phyloP scores from a whole-genome alignment of 1,139 yeast species.

The Sugiyamaella sp. region DNA sequence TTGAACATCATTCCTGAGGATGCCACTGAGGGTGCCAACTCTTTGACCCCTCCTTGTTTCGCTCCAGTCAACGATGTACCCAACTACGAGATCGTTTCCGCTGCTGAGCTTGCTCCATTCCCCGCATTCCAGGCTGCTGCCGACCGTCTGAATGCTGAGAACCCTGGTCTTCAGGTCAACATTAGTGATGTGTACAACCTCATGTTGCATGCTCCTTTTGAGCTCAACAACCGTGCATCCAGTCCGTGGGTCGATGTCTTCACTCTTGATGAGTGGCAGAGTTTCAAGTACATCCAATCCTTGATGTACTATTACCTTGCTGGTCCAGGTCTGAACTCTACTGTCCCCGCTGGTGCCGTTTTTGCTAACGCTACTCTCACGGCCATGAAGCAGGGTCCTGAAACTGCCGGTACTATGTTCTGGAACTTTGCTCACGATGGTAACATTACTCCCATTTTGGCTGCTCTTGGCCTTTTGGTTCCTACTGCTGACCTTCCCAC shows the following conservation, averaged over 20 bases:
- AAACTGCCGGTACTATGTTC: slow-evolving; percentile 41
- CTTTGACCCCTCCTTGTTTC: slow-evolving; percentile 44
- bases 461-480: slow-evolving; percentile 55
- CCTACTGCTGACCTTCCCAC: slow-evolving; percentile 44
- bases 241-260: slow-evolving; percentile 61
- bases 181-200: slow-evolving; percentile 49
- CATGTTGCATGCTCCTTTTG: slow-evolving; percentile 59
- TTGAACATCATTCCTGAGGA: slow-evolving; percentile 46
- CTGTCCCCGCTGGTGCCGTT: slow-evolving; percentile 53
- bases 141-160: slow-evolving; percentile 44
- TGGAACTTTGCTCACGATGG: slow-evolving; percentile 63
- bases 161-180: slow-evolving; percentile 50
- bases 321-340: slow-evolving; percentile 57
- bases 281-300: slow-evolving; percentile 52
- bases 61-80: slow-evolving; percentile 25
- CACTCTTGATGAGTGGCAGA: slow-evolving; percentile 57
- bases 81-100: background rate
- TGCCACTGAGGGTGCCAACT: slow-evolving; percentile 46
- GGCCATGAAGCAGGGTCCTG: slow-evolving; percentile 48
- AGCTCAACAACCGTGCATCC: slow-evolving; percentile 55
- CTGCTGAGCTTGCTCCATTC: slow-evolving; percentile 17
- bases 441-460: slow-evolving; percentile 53
- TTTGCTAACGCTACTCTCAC: slow-evolving; percentile 54
- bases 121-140: slow-evolving; percentile 46
- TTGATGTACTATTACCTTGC: slow-evolving; percentile 53